phyloP scores from a whole-genome alignment of 768 basidiomycete species.

The Suillus cothurnatus region DNA sequence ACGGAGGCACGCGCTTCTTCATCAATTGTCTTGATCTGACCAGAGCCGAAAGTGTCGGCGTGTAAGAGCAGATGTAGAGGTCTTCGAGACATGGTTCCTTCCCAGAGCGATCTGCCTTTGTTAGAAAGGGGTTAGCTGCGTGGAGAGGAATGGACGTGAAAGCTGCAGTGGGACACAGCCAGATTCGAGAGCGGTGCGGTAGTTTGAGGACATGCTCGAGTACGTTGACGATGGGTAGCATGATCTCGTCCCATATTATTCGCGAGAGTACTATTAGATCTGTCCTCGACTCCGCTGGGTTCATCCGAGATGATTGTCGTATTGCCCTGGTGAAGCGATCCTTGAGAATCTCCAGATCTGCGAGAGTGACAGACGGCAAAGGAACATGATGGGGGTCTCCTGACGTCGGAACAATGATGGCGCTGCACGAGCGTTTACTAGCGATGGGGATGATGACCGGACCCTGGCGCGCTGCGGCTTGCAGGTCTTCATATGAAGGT shows the following conservation, averaged over 20 bases:
- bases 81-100: background rate
- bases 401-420: background rate
- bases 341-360: constrained; percentile 6
- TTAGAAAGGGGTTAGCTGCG: background rate
- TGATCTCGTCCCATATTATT: background rate
- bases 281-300: background rate
- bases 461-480: background rate
- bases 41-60: background rate
- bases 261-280: background rate
- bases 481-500: background rate
- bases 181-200: background rate
- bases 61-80: background rate
- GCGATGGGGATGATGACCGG: background rate
- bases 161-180: background rate
- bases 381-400: background rate
- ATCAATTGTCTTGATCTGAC: background rate
- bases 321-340: constrained; percentile 12
- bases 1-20: background rate
- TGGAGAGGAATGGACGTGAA: background rate
- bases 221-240: background rate
- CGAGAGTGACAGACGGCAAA: background rate
- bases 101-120: background rate
- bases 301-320: background rate
- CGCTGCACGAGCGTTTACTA: background rate
- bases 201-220: background rate